Base-by-base conservation (phyloP, 306 rosid genomes). In the Corylus heterophylla region DNA sequence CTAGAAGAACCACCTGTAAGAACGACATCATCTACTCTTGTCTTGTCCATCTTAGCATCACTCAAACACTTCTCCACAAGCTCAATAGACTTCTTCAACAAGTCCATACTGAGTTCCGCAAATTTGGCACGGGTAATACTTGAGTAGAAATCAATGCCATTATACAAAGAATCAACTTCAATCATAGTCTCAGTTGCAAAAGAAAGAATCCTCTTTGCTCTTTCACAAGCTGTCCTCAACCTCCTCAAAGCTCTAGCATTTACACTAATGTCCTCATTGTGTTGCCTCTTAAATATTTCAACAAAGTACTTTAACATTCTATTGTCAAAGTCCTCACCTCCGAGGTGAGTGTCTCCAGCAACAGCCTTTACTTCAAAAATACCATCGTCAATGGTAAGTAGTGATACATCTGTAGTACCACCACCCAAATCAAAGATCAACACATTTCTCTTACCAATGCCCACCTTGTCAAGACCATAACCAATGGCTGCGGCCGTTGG, bases 341-440 rank as follows among this genome's bases (percentile, higher is more conserved):
- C 84, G 0, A 86, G 85, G 50, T 83, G 89, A 25, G 76, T 78
- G 25, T 78, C 81, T 31, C 89, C 87, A 13, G 80, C 82, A 11
- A 82, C 84, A 0, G 45, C 35, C 2, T 10, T 44, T 7, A 47
- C 81, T 56, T 78, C 71, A 70, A 78, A 70, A 13, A 0, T 54
- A 45, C 50, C 61, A 3, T 17, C 48, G 7, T 52, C 48, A 16
- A 77, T 45, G 2, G 69, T 69, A 29, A 70, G 70, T 2, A 71
- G 71, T 29, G 81, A 78, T 10, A 78, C 51, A 58, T 78, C 76
- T n/a, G 52, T 61, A 29, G 71, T 78, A 48, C 81, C 76, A 2
- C 72, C 76, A 4, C 71, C 76, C 25, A 78, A 48, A 59, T 71
- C 76, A 78, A 58, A 78, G 61, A 78, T 58, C 52, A 78, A 4